These are phyloP conservation scores for Pisolithus microcarpus DNA, from an alignment of 768 basidiomycete genomes.

Conservation along the genomic window DNA sequence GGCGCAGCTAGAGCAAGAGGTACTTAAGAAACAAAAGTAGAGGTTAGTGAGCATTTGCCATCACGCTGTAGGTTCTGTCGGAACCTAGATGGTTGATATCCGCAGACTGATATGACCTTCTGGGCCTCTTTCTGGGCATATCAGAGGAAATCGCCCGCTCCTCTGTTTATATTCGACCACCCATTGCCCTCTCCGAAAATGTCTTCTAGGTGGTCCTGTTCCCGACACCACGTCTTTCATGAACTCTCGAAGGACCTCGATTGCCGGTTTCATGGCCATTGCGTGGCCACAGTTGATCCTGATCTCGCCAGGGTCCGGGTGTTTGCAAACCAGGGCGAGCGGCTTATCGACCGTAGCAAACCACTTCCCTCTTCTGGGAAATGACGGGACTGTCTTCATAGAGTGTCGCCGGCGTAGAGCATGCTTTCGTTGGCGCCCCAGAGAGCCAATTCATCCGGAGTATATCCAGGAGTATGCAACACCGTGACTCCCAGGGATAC, in stretches of 20 bases:
- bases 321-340: not conserved
- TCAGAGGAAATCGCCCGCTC: constrained; percentile 37
- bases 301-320: constrained; percentile 16
- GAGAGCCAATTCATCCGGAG: constrained; percentile 50
- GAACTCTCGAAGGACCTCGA: constrained; percentile 40
- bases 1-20: constrained; percentile 57
- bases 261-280: constrained; percentile 38
- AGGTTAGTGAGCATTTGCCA: not conserved
- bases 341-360: not conserved
- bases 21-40: constrained; percentile 27
- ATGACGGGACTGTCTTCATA: constrained; percentile 28
- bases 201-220: constrained; percentile 4
- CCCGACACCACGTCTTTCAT: constrained; percentile 39
- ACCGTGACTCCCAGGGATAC: constrained; percentile 33
- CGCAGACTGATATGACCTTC: constrained; percentile 3
- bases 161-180: constrained; percentile 40
- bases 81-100: not conserved
- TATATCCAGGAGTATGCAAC: constrained; percentile 53
- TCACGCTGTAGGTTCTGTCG: not conserved
- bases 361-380: not conserved
- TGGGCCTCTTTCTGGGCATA: constrained; percentile 43
- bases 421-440: constrained; percentile 44
- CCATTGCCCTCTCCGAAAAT: constrained; percentile 20
- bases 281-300: constrained; percentile 46
- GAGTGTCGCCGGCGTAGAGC: constrained; percentile 51